Base-by-base conservation (phyloP, 1,284 basidiomycete genomes). In the Porodaedalea pini region DNA sequence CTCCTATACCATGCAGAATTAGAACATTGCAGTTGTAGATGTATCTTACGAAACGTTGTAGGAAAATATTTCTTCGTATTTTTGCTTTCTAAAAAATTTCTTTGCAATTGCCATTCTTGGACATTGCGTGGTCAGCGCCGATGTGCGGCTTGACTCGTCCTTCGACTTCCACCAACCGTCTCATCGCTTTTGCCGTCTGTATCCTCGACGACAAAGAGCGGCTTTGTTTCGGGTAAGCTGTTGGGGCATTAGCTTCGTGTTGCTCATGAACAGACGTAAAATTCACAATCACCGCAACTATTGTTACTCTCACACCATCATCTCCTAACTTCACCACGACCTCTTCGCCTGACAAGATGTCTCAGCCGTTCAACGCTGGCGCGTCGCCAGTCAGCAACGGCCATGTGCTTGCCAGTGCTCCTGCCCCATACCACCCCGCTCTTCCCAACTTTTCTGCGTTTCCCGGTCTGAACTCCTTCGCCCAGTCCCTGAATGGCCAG, bases 391-490 rank as follows among this genome's bases (percentile, higher is more conserved):
- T 2, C 29, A 34, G 21, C 31, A 32, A 50, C 31, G 36, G 23
- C 17, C 54, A 51, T 5, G 19, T 32, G 15, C 27, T 49, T 15
- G 11, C 15, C 15, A 27, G 29, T 29, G 54, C 25, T 17, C 34
- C 25, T 43, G 44, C 53, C 27, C 31, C 57, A 23, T 59, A 41
- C 37, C 53, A 59, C 17, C 53, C 53, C 25, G 45, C 57, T 19
- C 31, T 59, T 43, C 37, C 57, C 34, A 47, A 31, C 37, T 55
- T 59, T 39, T 31, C 57, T 43, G 47, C 37, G 34, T 51, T 59
- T 32, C 57, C 57, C 31, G 57, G 57, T 15, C 53, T 59, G 21
- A 55, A 36, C 29, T 54, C 57, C 15, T 53, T 57, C 19, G 48
- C 32, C 23, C 53, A 54, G 19, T 44, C 57, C 21, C 25, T 59